Conservation (phyloP, 78 protist genomes). For the Dictyostelium firmibasis region DNA sequence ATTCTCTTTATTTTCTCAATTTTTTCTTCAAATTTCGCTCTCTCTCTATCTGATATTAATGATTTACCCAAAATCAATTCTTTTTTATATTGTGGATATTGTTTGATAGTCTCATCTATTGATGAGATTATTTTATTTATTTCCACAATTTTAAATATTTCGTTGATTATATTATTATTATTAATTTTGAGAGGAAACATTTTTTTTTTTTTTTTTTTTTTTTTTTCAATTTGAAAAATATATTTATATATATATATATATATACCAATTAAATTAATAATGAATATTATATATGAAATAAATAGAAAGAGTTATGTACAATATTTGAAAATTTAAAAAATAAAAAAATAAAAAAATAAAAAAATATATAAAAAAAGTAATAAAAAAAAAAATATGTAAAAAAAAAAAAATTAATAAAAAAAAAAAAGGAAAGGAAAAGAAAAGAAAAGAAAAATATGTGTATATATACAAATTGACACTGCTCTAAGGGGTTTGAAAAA, state of each 20-base stretch:
- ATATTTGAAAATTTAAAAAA: no score
- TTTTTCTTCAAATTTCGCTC: background rate
- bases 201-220: background rate
- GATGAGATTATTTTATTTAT: background rate
- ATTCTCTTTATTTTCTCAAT: background rate
- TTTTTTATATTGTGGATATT: background rate
- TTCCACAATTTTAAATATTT: background rate
- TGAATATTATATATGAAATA: background rate
- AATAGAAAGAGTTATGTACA: background rate
- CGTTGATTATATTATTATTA: background rate
- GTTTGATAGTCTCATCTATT: background rate
- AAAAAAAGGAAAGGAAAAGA: no score
- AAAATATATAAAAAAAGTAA: no score
- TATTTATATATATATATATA: background rate
- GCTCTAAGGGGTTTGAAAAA: background rate
- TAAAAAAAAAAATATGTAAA: no score
- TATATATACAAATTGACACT: no score
- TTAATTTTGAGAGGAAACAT: background rate
- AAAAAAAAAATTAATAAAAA: no score
- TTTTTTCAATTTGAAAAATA: background rate
- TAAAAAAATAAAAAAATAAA: no score
- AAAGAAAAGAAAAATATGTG: background rate
- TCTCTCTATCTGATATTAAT: background rate
- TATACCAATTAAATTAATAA: no score
- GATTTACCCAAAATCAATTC: background rate